Base-by-base conservation (phyloP, 208 protist genomes). In the Leishmania guyanensis region DNA sequence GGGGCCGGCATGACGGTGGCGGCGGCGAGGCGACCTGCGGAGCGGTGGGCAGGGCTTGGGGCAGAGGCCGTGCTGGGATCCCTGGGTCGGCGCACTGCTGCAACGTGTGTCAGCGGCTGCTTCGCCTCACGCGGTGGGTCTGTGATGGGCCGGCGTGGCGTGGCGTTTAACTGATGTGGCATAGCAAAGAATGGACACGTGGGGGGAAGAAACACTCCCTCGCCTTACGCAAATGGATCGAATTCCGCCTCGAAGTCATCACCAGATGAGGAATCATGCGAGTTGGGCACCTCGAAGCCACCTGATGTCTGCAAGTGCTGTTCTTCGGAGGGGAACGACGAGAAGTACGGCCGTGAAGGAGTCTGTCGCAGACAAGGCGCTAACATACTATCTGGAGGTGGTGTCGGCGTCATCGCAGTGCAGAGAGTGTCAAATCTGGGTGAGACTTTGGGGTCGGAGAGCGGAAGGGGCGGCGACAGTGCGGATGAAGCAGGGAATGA, bases 241-340 rank as follows among this genome's bases (percentile, higher is more conserved):
- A 93, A 93, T 1, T 79, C 90, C 36, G 90, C 76, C 58, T 88
- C 77, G 56, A 91, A 91, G 33, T 90, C 85, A 10, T 79, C 82
- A 29, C 81, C 77, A 16, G 73, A 80, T 5, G 74, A 77, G 36
- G 29, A 51, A n/a, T 17, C 50, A 73, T 54, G 29, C 46, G 39
- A 65, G 8, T 48, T 2, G 26, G 43, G 22, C 26, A 33, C 36
- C 73, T 65, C 48, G 12, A 3, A 8, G 6, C 20, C 51, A 12
- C 14, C 26, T 12, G 56, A 62, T 5, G 50, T 48, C 62, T 71
- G 70, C 43, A 56, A 54, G 14, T 39, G 33, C 6, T 50, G 29
- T 10, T 20, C 60, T n/a, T 43, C 46, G 5, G 60, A 22, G 1
- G 58, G 48, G 0, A 65, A 71, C 46, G 2, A 33, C 29, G 73